phyloP scores from a whole-genome alignment of 148 eudicot species.

The Fagopyrum esculentum region DNA sequence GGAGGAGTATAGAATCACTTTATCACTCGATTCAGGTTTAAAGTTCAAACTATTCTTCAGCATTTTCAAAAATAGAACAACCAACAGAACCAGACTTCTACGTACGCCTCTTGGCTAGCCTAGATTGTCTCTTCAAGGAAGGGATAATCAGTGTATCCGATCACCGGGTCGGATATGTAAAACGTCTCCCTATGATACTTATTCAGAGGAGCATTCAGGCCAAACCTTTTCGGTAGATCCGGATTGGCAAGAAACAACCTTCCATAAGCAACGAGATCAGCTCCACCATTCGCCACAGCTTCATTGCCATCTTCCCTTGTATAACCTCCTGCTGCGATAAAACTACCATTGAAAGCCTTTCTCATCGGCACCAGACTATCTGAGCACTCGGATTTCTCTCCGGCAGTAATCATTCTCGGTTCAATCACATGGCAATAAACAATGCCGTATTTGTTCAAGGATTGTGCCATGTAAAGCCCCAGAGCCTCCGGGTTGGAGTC shows the following conservation, averaged over 20 bases:
- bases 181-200: conserved; percentile 40
- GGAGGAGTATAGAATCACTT: no score
- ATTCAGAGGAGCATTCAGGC: conserved; percentile 36
- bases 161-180: conserved; percentile 33
- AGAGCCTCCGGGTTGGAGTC: conserved; percentile 36
- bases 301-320: conserved; percentile 34
- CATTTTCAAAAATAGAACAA: no score
- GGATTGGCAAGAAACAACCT: conserved; percentile 44
- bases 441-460: conserved; percentile 22
- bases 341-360: conserved; percentile 35
- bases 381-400: conserved; percentile 18
- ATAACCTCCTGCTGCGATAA: conserved; percentile 40
- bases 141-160: conserved; percentile 53
- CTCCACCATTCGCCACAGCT: conserved; percentile 19
- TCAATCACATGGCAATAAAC: conserved; percentile 32
- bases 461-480: conserved; percentile 32
- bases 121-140: conserved; percentile 22
- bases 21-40: no score
- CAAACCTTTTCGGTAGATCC: conserved; percentile 36
- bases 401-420: conserved; percentile 30
- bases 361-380: conserved; percentile 28
- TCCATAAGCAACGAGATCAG: conserved; percentile 40
- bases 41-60: no score
- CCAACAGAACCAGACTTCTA: not conserved
- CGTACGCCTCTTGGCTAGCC: not conserved